Percentiles rank a stretch among this genome's conserved stretches.
phyloP scores from a whole-genome alignment of 2,329 filamentous ascomycete species.

The Penicillium sp. region DNA sequence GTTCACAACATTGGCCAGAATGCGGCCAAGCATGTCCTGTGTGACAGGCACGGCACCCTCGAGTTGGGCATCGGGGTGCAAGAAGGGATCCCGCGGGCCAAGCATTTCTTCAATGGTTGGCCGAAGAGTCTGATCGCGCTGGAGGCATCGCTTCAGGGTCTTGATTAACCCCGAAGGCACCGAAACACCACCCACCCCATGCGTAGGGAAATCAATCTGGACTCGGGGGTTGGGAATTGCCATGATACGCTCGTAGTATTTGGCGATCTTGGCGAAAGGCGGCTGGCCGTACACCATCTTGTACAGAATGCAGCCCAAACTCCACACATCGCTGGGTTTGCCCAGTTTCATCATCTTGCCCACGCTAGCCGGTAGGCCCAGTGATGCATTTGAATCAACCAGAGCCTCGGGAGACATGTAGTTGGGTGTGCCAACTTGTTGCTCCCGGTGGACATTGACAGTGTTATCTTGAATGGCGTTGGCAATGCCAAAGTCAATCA shows the following conservation, averaged over 20 bases:
- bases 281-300: conserved; percentile 98
- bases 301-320: conserved; percentile 92
- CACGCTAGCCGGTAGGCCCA: conserved; percentile 54
- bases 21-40: conserved; percentile 65
- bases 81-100: conserved; percentile 60
- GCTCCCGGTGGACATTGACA: conserved; percentile 95
- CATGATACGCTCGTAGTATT: conserved; percentile 80
- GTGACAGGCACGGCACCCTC: conserved; percentile 57
- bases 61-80: conserved; percentile 61
- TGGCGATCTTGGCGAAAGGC: conserved; percentile 89
- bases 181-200: conserved; percentile 54
- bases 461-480: conserved; percentile 98
- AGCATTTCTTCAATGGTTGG: conserved; percentile 65
- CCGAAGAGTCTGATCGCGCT: conserved; percentile 62
- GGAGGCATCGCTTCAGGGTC: conserved; percentile 63
- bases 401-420: conserved; percentile 98
- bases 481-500: conserved; percentile 98
- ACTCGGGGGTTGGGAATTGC: conserved; percentile 58
- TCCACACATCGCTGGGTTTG: conserved; percentile 96
- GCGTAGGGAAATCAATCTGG: conserved; percentile 54
- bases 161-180: conserved; percentile 62
- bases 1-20: conserved; percentile 65
- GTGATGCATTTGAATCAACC: conserved; percentile 77
- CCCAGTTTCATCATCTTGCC: conserved; percentile 90
- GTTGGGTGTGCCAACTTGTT: conserved; percentile 93